phyloP scores from a whole-genome alignment of 2,329 filamentous ascomycete species.

The Colletotrichum sp. region DNA sequence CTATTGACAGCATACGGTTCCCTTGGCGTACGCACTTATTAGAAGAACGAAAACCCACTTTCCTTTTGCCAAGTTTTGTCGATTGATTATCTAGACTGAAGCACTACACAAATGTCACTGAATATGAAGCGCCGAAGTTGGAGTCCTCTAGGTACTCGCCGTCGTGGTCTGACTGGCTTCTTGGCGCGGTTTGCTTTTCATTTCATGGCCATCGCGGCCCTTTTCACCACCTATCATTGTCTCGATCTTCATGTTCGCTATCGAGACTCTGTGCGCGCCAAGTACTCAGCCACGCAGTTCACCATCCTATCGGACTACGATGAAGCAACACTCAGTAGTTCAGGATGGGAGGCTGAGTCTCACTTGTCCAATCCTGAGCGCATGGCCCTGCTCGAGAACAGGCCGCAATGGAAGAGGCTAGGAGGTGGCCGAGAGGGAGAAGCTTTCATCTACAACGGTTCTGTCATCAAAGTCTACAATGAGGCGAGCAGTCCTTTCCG shows the following conservation, averaged over 20 bases:
- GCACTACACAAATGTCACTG: neutral
- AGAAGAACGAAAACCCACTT: neutral
- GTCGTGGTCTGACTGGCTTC: neutral
- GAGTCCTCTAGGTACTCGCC: constrained; percentile 3
- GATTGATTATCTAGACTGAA: neutral
- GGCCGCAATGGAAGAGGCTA: constrained; percentile 29
- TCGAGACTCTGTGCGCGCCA: constrained; percentile 9
- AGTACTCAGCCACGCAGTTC: constrained; percentile 18
- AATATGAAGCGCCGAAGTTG: constrained; percentile 12
- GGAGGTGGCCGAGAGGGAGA: constrained; percentile 35
- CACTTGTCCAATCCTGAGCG: neutral
- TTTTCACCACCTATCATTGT: constrained; percentile 9
- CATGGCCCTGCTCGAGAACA: constrained; percentile 21
- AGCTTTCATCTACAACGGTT: constrained; percentile 28
- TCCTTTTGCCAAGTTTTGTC: neutral
- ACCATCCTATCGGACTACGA: neutral
- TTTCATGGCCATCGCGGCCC: neutral
- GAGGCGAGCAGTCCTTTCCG: constrained; percentile 29
- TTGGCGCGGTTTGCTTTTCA: neutral
- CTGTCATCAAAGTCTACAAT: constrained; percentile 35
- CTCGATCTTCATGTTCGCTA: constrained; percentile 13
- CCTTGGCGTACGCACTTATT: constrained; percentile 7
- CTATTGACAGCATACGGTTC: neutral
- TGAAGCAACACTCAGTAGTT: neutral
- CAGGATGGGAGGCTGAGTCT: neutral